These are phyloP conservation scores for Camelina hispida DNA, from an alignment of 345 rosid genomes.

Conservation along the genomic window DNA sequence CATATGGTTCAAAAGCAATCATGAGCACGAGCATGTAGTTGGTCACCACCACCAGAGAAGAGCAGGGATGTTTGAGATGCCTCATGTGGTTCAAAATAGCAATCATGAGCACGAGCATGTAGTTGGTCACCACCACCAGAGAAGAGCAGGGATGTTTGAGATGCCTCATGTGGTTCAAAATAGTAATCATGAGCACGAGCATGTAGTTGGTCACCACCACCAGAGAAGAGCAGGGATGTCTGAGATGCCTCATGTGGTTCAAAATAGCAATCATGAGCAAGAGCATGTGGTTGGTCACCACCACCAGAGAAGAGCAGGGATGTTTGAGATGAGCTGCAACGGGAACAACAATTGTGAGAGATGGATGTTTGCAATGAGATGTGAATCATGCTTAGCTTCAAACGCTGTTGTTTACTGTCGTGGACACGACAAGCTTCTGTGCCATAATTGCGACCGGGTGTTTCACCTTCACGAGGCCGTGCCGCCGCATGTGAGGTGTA, in stretches of 20 bases:
- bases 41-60: neutral
- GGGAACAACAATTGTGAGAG: slow-evolving; percentile 12
- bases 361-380: slow-evolving; percentile 17
- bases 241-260: neutral
- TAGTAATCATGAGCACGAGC: too few relatives aligned
- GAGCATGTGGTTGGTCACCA: too few relatives aligned
- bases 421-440: neutral
- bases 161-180: neutral
- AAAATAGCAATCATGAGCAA: too few relatives aligned
- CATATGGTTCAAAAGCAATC: neutral
- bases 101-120: too few relatives aligned
- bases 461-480: neutral
- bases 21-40: too few relatives aligned
- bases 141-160: neutral
- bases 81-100: neutral
- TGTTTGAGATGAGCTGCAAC: slow-evolving; percentile 3
- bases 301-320: neutral
- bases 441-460: neutral
- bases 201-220: neutral
- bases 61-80: too few relatives aligned
- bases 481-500: neutral
- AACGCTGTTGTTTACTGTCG: slow-evolving; percentile 10
- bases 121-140: neutral
- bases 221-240: neutral
- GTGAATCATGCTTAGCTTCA: slow-evolving; percentile 1